Conservation (phyloP, 441 rosid genomes). For the Populus hybrid region DNA sequence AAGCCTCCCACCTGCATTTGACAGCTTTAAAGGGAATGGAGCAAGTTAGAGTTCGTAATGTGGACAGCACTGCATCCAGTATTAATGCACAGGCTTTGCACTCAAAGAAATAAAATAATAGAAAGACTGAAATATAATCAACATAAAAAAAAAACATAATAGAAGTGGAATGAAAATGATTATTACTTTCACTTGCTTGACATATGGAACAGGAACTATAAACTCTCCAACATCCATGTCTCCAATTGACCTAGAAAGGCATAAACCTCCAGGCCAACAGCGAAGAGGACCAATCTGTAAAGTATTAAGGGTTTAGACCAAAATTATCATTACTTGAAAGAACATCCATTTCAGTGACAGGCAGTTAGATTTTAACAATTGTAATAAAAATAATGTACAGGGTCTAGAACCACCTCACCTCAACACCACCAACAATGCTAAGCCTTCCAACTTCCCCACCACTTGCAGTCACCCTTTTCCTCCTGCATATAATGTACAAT, state of each 20-base stretch:
- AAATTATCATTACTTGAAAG: neutral
- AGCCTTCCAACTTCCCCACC: slow-evolving; percentile 98
- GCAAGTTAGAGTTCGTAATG: slow-evolving; percentile 27
- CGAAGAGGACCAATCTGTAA: slow-evolving; percentile 80
- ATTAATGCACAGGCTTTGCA: neutral
- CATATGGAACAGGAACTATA: slow-evolving; percentile 84
- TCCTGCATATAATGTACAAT: slow-evolving; percentile 39
- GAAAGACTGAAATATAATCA: neutral
- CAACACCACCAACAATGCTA: slow-evolving; percentile 70
- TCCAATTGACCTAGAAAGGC: slow-evolving; percentile 94
- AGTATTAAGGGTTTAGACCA: slow-evolving; percentile 19
- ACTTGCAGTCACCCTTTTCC: slow-evolving; percentile 86
- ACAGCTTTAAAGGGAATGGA: slow-evolving; percentile 43
- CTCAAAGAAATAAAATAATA: neutral
- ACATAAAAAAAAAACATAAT: neutral
- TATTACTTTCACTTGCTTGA: slow-evolving; percentile 90
- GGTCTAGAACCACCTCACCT: slow-evolving; percentile 38
- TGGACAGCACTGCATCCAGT: neutral
- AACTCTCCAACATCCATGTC: slow-evolving; percentile 97
- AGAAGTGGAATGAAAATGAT: neutral
- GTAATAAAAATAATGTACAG: neutral
- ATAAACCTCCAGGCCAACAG: slow-evolving; percentile 95
- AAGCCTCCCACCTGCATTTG: slow-evolving; percentile 85
- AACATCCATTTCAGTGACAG: neutral
- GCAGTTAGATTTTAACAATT: neutral